phyloP scores from a whole-genome alignment of 1,284 basidiomycete species.

The Stereum hirsutum region DNA sequence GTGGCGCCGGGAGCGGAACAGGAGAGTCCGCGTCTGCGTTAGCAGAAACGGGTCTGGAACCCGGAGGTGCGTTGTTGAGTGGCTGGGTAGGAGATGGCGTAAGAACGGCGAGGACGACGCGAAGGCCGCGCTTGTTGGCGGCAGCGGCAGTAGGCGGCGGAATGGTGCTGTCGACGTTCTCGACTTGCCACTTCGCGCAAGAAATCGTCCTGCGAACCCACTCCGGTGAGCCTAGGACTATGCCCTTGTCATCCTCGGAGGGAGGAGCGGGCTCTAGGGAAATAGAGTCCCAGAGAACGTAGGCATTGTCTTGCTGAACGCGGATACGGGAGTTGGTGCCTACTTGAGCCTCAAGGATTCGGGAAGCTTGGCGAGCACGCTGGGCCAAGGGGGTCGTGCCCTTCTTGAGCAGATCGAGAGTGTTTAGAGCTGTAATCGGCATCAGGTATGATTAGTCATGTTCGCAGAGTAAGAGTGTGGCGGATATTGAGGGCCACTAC shows the following conservation, averaged over 20 bases:
- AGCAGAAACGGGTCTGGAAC: too few species aligned
- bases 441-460: too few species aligned
- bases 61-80: conserved; percentile 22
- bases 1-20: conserved; percentile 57
- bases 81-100: conserved; percentile 20
- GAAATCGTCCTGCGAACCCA: conserved; percentile 77
- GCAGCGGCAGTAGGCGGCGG: conserved; percentile 9
- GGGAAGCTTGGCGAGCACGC: conserved; percentile 74
- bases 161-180: conserved; percentile 22
- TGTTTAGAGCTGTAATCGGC: conserved; percentile 83
- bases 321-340: conserved; percentile 69
- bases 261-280: conserved; percentile 26
- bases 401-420: conserved; percentile 91
- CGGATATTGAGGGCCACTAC: too few species aligned
- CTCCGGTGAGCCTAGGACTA: conserved; percentile 44
- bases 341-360: conserved; percentile 75
- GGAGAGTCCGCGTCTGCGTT: conserved; percentile 33
- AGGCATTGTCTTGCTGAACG: conserved; percentile 72
- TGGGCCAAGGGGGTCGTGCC: conserved; percentile 71
- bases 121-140: conserved; percentile 20
- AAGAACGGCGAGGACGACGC: conserved; percentile 51
- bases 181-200: conserved; percentile 65
- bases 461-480: too few species aligned
- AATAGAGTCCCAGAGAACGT: conserved; percentile 69
- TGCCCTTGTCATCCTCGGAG: conserved; percentile 16